Evolutionary conservation across 306 rosid genomes (phyloP).

Genomic region (Quercus glauca): DNA sequence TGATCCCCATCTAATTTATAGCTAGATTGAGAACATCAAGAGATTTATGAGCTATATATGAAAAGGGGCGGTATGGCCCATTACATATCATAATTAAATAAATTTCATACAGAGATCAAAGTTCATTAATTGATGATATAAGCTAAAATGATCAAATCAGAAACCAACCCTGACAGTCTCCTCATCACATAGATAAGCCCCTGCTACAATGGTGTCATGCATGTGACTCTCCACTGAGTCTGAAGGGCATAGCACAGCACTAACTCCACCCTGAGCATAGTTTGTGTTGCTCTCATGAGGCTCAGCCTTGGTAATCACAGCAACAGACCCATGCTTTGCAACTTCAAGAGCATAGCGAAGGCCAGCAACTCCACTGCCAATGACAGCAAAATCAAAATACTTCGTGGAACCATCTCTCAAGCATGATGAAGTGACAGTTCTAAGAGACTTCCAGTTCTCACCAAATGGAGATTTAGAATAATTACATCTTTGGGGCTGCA

Average conservation of each 20-base stretch:
- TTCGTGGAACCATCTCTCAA: slow-evolving; percentile 56
- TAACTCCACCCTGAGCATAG: slow-evolving; percentile 99
- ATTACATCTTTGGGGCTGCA: slow-evolving; percentile 37
- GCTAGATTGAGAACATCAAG: background rate
- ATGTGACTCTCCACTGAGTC: slow-evolving; percentile 97
- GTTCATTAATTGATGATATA: slow-evolving; percentile 7
- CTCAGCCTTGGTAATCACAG: slow-evolving; percentile 93
- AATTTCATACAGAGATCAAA: slow-evolving; percentile 3
- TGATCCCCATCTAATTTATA: background rate
- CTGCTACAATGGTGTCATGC: slow-evolving; percentile 91
- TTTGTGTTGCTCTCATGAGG: slow-evolving; percentile 98
- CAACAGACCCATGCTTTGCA: slow-evolving; percentile 86
- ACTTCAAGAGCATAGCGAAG: slow-evolving; percentile 95
- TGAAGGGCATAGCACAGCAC: slow-evolving; percentile 84
- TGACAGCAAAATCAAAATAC: slow-evolving; percentile 71
- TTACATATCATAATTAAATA: background rate
- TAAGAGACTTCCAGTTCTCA: slow-evolving; percentile 36
- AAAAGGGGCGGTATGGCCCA: background rate
- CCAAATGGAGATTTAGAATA: slow-evolving; percentile 29
- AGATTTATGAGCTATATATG: slow-evolving; percentile 1
- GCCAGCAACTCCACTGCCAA: slow-evolving; percentile 97
- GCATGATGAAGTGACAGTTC: slow-evolving; percentile 46
- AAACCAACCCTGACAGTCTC: slow-evolving; percentile 86
- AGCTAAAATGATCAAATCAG: slow-evolving; percentile 3
- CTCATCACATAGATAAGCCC: slow-evolving; percentile 92